Conservation (phyloP, 805 yeast genomes). For the Hanseniaspora lachancei region DNA sequence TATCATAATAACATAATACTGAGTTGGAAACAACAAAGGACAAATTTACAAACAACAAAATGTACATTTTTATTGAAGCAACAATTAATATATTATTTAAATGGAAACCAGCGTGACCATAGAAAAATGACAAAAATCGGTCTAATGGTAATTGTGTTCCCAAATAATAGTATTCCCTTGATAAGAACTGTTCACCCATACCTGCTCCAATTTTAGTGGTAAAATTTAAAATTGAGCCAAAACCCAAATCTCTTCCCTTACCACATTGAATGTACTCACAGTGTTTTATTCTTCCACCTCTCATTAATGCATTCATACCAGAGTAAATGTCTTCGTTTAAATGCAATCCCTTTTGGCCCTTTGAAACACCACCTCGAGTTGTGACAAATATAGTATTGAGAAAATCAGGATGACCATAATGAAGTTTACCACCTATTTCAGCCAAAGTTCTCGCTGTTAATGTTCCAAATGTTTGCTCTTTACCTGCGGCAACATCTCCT, state of each 20-base stretch:
- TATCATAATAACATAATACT: slow-evolving; percentile 53
- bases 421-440: slow-evolving; percentile 74
- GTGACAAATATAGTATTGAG: slow-evolving; percentile 62
- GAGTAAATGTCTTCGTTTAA: slow-evolving; percentile 81
- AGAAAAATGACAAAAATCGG: slow-evolving; percentile 68
- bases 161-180: slow-evolving; percentile 69
- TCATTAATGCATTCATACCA: slow-evolving; percentile 68
- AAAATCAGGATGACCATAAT: slow-evolving; percentile 84
- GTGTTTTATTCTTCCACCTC: slow-evolving; percentile 82
- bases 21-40: slow-evolving; percentile 60
- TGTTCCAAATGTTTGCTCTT: slow-evolving; percentile 81
- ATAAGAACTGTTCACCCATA: slow-evolving; percentile 82
- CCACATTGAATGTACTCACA: slow-evolving; percentile 85
- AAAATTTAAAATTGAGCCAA: slow-evolving; percentile 73
- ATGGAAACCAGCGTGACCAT: slow-evolving; percentile 81
- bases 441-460: slow-evolving; percentile 71
- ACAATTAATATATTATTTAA: slow-evolving; percentile 68
- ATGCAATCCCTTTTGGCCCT: slow-evolving; percentile 76
- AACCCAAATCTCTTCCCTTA: slow-evolving; percentile 80
- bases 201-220: slow-evolving; percentile 85
- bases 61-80: slow-evolving; percentile 57
- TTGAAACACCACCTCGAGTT: slow-evolving; percentile 79
- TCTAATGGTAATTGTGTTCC: slow-evolving; percentile 72
- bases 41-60: slow-evolving; percentile 56
- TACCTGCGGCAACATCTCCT: slow-evolving; percentile 85